These are phyloP conservation scores for Fusarium zealandicum DNA, from an alignment of 2,329 filamentous ascomycete genomes.

Conservation along the genomic window DNA sequence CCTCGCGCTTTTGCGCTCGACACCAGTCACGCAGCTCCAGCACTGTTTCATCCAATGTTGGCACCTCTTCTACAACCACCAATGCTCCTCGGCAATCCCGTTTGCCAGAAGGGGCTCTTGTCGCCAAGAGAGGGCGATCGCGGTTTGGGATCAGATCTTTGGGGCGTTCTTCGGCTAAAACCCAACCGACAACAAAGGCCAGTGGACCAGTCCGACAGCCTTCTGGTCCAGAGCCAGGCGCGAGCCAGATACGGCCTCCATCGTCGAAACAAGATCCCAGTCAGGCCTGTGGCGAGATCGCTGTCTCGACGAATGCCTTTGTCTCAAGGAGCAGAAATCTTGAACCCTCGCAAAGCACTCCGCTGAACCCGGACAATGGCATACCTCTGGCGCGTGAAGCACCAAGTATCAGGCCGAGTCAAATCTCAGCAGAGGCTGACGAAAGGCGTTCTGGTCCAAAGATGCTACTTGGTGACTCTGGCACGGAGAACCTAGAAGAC, in stretches of 20 bases:
- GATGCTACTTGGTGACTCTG: neutral
- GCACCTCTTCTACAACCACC: neutral
- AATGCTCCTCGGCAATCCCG: conserved; percentile 1
- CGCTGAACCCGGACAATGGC: neutral
- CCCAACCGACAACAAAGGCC: conserved; percentile 2
- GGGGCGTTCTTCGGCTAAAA: conserved; percentile 8
- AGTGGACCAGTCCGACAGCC: neutral
- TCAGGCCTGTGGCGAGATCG: neutral
- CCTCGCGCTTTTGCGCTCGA: conserved; percentile 24
- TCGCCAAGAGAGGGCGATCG: conserved; percentile 27
- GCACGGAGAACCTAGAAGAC: neutral
- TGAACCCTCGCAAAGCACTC: neutral
- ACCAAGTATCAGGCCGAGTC: neutral
- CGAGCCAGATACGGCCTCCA: neutral
- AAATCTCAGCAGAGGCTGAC: neutral
- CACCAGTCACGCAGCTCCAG: conserved; percentile 14
- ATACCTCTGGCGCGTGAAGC: neutral
- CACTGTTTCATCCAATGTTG: neutral
- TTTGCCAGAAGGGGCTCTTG: conserved; percentile 10
- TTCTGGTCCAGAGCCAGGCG: neutral
- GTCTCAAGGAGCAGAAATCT: neutral
- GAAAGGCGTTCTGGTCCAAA: neutral
- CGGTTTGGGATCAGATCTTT: conserved; percentile 11
- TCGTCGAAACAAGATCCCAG: neutral
- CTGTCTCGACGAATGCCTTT: neutral